Conservation (phyloP, 352 stramenopile species). For the Pythium biforme region DNA sequence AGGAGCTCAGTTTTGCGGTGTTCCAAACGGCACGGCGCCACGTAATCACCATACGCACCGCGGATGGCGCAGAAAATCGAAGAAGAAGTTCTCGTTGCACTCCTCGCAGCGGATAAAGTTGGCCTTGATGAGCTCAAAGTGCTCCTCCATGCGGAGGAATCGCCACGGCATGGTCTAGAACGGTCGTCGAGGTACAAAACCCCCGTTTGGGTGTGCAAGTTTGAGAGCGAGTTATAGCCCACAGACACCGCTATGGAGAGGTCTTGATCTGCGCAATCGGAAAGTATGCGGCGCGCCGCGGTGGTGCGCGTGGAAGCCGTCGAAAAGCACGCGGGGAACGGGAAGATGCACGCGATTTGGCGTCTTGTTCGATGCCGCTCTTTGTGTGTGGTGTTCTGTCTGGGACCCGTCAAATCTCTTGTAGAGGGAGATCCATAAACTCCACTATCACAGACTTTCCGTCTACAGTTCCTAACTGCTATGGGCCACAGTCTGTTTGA, state of each 20-base stretch:
- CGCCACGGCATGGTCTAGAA: constrained; percentile 26
- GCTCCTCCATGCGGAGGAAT: constrained; percentile 50
- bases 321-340: too few relatives aligned
- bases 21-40: too few relatives aligned
- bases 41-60: too few relatives aligned
- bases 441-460: background rate
- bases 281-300: too few relatives aligned
- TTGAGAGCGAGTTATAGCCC: too few relatives aligned
- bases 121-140: constrained; percentile 60
- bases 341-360: background rate
- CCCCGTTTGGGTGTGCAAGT: too few relatives aligned
- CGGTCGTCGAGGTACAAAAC: background rate
- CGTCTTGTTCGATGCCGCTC: background rate
- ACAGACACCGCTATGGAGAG: too few relatives aligned
- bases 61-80: constrained; percentile 74
- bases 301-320: too few relatives aligned
- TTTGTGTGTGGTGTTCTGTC: background rate
- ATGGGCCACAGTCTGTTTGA: too few relatives aligned
- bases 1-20: too few relatives aligned
- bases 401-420: background rate
- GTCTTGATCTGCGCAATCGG: too few relatives aligned
- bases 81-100: constrained; percentile 82
- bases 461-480: background rate
- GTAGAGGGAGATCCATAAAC: background rate
- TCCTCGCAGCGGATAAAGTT: constrained; percentile 82